A percentile compares a stretch with the other conserved stretches of the same genome.
Conservation (phyloP, 2,329 filamentous ascomycete genomes). For the Herpotrichia juniperi region DNA sequence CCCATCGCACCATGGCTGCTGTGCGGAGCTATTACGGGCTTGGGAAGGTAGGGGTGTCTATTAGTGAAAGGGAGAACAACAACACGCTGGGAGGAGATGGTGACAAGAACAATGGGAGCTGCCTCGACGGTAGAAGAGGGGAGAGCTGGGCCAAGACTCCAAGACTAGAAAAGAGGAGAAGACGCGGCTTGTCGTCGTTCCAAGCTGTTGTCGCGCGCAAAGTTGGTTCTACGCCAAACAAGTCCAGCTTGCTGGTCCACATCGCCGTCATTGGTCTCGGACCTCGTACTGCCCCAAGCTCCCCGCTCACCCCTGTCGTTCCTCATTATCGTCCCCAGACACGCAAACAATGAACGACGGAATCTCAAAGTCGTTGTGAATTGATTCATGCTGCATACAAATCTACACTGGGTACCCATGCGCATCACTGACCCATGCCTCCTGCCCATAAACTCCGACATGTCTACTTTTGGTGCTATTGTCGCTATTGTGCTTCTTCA, state of each 20-base stretch:
- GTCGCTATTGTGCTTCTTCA: not conserved
- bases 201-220: not conserved
- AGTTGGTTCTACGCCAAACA: not conserved
- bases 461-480: not conserved
- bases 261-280: conserved; percentile 1
- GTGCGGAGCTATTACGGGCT: conserved; percentile 15
- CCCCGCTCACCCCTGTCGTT: not conserved
- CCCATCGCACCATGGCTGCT: conserved; percentile 48
- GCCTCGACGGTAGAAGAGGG: not conserved
- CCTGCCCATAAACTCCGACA: not conserved
- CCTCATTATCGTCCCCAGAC: not conserved
- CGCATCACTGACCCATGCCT: not conserved
- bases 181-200: not conserved
- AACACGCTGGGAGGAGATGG: not conserved
- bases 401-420: not conserved
- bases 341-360: not conserved
- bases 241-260: no score
- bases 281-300: not conserved
- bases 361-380: no score
- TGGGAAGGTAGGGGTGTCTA: conserved; percentile 1
- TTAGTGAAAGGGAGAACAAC: conserved; percentile 1
- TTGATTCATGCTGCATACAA: not conserved
- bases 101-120: not conserved
- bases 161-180: conserved; percentile 4
- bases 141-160: not conserved